A percentile compares a stretch with the other conserved stretches of the same genome.
phyloP scores from a whole-genome alignment of 371 early-diverging fungal genomes.

The Catenaria anguillulae region DNA sequence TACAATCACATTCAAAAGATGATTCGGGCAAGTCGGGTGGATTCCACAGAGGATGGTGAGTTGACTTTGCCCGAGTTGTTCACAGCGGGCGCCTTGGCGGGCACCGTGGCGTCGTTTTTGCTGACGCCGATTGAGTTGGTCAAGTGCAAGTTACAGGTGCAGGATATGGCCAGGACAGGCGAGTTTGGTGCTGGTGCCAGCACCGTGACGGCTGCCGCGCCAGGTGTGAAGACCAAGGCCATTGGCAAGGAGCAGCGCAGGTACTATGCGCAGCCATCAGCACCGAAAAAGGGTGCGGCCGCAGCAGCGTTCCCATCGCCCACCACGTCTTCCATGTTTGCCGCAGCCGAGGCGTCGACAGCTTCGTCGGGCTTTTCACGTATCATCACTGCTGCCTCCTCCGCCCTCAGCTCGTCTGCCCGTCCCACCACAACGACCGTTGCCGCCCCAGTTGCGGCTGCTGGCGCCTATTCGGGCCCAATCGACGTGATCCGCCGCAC shows the following conservation, averaged over 20 bases:
- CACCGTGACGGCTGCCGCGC: background rate
- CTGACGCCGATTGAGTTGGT: slow-evolving; percentile 90
- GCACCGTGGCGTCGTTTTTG: slow-evolving; percentile 68
- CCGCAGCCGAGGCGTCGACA: too few species aligned
- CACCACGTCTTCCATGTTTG: too few species aligned
- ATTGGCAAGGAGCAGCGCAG: background rate
- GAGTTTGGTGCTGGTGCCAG: background rate
- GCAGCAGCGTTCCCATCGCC: background rate
- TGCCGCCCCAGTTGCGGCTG: background rate
- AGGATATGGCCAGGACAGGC: slow-evolving; percentile 32
- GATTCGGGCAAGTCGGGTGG: slow-evolving; percentile 42
- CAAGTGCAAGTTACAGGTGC: slow-evolving; percentile 90
- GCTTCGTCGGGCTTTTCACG: too few species aligned
- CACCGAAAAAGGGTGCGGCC: background rate
- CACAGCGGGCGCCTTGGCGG: slow-evolving; percentile 69
- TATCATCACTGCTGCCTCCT: too few species aligned
- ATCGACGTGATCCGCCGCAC: slow-evolving; percentile 51
- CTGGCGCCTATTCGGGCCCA: slow-evolving; percentile 43
- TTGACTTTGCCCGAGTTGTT: slow-evolving; percentile 44
- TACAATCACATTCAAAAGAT: slow-evolving; percentile 66
- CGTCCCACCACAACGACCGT: slow-evolving; percentile 8
- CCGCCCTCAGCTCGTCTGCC: background rate
- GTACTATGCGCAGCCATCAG: background rate
- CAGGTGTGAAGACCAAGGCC: background rate
- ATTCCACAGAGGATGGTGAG: background rate